These are phyloP conservation scores for Podaxis mareebaensis DNA, from an alignment of 768 basidiomycete species.

Conservation along the genomic window DNA sequence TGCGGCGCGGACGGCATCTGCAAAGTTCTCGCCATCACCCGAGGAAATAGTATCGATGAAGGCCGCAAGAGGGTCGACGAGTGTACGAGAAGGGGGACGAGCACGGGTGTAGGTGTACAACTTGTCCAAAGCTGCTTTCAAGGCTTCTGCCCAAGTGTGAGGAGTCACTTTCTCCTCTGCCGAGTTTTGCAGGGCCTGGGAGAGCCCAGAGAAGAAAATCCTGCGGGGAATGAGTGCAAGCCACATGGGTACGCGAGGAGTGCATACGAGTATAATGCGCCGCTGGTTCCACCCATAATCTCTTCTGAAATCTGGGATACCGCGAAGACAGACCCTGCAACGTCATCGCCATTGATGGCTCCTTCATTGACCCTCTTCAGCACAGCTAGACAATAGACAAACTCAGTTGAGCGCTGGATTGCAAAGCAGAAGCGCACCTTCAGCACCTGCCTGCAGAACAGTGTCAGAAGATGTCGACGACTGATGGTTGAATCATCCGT, in stretches of 20 bases:
- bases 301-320: conserved; percentile 80
- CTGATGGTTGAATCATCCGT: neutral
- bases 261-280: conserved; percentile 86
- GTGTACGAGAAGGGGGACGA: conserved; percentile 85
- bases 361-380: conserved; percentile 57
- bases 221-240: conserved; percentile 37
- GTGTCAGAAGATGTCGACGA: neutral
- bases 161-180: conserved; percentile 39
- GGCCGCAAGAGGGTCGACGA: conserved; percentile 87
- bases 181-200: conserved; percentile 61
- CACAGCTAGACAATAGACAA: conserved; percentile 45
- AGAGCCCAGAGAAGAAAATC: conserved; percentile 89
- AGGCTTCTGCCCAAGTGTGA: conserved; percentile 61
- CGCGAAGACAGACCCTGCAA: conserved; percentile 62
- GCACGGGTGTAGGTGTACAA: conserved; percentile 87
- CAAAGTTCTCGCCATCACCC: conserved; percentile 34
- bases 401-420: neutral
- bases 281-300: conserved; percentile 89
- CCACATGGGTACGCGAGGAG: neutral
- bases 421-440: conserved; percentile 41
- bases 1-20: conserved; percentile 59
- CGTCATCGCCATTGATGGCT: conserved; percentile 59
- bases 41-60: conserved; percentile 56
- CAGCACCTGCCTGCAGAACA: conserved; percentile 58
- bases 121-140: conserved; percentile 55